Percentiles rank a stretch among this genome's conserved stretches.
Conservation (phyloP, 1,284 basidiomycete species). For the Athelia psychrophila region DNA sequence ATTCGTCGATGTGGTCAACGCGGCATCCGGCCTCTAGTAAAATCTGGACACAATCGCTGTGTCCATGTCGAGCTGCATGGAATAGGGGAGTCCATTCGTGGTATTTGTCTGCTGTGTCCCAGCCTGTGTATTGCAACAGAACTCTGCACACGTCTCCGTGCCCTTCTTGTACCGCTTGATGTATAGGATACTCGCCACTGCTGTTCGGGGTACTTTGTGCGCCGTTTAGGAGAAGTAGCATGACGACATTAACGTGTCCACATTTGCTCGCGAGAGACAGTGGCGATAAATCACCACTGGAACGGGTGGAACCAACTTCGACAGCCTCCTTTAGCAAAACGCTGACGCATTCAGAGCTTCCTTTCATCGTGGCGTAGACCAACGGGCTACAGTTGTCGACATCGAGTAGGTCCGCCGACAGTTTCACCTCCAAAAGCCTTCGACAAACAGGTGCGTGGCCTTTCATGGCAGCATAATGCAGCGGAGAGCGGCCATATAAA, state of each 20-base stretch:
- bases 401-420: conserved; percentile 74
- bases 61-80: conserved; percentile 92
- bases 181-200: conserved; percentile 95
- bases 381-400: conserved; percentile 94
- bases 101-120: conserved; percentile 93
- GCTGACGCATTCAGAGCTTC: conserved; percentile 79
- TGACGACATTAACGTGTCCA: conserved; percentile 85
- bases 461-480: conserved; percentile 97
- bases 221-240: conserved; percentile 74
- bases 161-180: conserved; percentile 96
- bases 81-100: conserved; percentile 98
- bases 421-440: conserved; percentile 68
- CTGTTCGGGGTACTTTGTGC: conserved; percentile 84
- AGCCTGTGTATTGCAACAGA: conserved; percentile 74
- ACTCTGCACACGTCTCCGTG: conserved; percentile 82
- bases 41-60: conserved; percentile 71
- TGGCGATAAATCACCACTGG: conserved; percentile 77
- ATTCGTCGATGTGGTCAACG: conserved; percentile 79
- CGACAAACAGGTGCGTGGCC: conserved; percentile 80
- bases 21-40: conserved; percentile 81
- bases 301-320: conserved; percentile 52
- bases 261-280: conserved; percentile 89
- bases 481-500: conserved; percentile 88
- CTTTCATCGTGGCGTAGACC: conserved; percentile 89
- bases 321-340: conserved; percentile 74